Conservation (phyloP, 345 rosid species). For the Murraya paniculata region DNA sequence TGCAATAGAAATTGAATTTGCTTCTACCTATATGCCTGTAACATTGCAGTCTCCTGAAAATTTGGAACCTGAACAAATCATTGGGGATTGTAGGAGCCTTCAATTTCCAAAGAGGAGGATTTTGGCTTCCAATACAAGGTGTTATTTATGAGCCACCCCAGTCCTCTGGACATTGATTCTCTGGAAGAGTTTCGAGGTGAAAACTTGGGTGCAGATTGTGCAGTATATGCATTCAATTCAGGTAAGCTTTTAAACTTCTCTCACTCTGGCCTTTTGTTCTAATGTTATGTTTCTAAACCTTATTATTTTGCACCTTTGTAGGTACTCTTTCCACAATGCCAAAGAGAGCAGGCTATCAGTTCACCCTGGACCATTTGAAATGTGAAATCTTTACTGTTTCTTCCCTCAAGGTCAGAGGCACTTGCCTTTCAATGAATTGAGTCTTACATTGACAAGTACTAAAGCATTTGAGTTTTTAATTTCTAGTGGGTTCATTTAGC, state of each 20-base stretch:
- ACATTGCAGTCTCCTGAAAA: conserved; percentile 45
- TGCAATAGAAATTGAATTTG: background rate
- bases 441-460: background rate
- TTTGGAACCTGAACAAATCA: conserved; percentile 36
- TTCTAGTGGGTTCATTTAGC: too few relatives aligned
- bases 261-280: background rate
- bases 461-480: background rate
- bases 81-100: conserved; percentile 17
- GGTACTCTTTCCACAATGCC: background rate
- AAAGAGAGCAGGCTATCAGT: background rate
- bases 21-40: background rate
- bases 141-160: background rate
- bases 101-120: conserved; percentile 22
- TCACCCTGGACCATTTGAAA: background rate
- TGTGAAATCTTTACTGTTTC: background rate
- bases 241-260: background rate
- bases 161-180: conserved; percentile 10
- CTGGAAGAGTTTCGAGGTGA: conserved; percentile 16
- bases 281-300: background rate
- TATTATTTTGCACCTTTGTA: background rate
- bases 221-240: conserved; percentile 16
- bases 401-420: background rate
- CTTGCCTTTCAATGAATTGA: background rate
- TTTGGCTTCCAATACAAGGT: conserved; percentile 15
- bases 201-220: conserved; percentile 19